Evolutionary conservation across 306 rosid species (phyloP).

Genomic region (Glycyrrhiza uralensis): DNA sequence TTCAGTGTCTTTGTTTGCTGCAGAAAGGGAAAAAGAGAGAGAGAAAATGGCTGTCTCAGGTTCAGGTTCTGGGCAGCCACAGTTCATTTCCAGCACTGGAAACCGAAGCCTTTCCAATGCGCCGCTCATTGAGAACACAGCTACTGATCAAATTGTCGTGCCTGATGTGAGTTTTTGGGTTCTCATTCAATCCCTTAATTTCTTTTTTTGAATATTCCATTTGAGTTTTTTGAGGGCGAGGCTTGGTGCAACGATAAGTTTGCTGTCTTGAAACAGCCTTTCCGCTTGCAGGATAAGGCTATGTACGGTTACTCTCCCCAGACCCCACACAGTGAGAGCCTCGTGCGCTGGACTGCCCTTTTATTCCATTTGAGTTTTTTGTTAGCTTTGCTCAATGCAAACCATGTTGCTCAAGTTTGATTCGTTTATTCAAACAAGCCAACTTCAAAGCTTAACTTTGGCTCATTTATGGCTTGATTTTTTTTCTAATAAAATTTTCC

Average conservation of each 20-base stretch:
- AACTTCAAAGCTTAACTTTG: not conserved
- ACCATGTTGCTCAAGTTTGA: not conserved
- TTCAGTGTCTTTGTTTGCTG: not conserved
- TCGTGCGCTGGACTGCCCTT: too few species aligned
- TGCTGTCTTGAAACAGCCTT: too few species aligned
- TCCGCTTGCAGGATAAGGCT: too few species aligned
- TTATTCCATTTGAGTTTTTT: not conserved
- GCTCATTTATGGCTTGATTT: not conserved
- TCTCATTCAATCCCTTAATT: not conserved
- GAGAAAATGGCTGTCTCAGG: slow-evolving; percentile 53
- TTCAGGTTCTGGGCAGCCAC: slow-evolving; percentile 62
- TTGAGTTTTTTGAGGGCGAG: not conserved
- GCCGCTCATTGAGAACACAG: slow-evolving; percentile 68
- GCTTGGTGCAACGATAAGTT: too few species aligned
- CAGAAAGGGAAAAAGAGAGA: slow-evolving; percentile 6
- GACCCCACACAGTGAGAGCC: too few species aligned
- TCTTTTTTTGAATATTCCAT: not conserved
- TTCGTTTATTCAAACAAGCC: not conserved
- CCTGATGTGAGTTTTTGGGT: slow-evolving; percentile 76
- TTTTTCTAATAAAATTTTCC: too few species aligned
- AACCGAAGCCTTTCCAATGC: slow-evolving; percentile 60
- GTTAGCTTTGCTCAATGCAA: not conserved
- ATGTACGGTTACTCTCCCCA: too few species aligned
- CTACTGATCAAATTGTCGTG: slow-evolving; percentile 65
- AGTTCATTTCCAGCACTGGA: slow-evolving; percentile 76